These are phyloP conservation scores for Gamarada debralockiae DNA, from an alignment of 495 filamentous ascomycete genomes.

Conservation along the genomic window DNA sequence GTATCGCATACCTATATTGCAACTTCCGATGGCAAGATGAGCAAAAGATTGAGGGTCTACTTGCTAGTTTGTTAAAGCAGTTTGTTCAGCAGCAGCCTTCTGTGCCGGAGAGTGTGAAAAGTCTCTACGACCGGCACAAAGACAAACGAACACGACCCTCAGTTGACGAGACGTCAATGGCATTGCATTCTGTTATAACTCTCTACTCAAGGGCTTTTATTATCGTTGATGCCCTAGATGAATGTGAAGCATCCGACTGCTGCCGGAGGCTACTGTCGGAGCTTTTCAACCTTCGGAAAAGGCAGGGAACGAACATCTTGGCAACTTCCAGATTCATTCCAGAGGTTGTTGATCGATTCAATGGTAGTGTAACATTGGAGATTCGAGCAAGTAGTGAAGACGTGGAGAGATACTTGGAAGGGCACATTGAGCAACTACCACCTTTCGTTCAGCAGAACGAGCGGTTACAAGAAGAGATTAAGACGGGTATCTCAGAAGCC, in stretches of 20 bases:
- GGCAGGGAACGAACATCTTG: slow-evolving; percentile 23
- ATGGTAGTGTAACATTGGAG: slow-evolving; percentile 22
- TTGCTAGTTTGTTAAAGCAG: background rate
- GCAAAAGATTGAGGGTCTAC: background rate
- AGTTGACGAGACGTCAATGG: slow-evolving; percentile 15
- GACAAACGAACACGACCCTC: slow-evolving; percentile 26
- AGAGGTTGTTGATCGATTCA: slow-evolving; percentile 26
- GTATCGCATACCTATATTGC: no score
- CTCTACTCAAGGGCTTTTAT: slow-evolving; percentile 31
- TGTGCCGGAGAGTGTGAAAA: background rate
- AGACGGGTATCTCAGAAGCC: slow-evolving; percentile 1
- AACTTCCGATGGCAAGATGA: background rate
- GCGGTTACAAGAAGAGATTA: slow-evolving; percentile 16
- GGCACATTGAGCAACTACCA: slow-evolving; percentile 2
- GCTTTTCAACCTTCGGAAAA: slow-evolving; percentile 28
- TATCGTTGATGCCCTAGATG: slow-evolving; percentile 45
- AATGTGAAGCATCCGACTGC: slow-evolving; percentile 29
- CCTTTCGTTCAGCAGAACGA: background rate
- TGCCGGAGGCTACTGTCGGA: slow-evolving; percentile 27
- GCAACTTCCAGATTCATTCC: slow-evolving; percentile 30
- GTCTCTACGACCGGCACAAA: background rate
- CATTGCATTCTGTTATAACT: slow-evolving; percentile 19
- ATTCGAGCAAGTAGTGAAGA: slow-evolving; percentile 22
- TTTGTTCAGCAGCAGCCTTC: background rate
- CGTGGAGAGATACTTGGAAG: slow-evolving; percentile 13